A percentile compares a stretch with the other conserved stretches of the same genome.
Conservation (phyloP, 139 green algal species). For the Desmodesmus armatus region DNA sequence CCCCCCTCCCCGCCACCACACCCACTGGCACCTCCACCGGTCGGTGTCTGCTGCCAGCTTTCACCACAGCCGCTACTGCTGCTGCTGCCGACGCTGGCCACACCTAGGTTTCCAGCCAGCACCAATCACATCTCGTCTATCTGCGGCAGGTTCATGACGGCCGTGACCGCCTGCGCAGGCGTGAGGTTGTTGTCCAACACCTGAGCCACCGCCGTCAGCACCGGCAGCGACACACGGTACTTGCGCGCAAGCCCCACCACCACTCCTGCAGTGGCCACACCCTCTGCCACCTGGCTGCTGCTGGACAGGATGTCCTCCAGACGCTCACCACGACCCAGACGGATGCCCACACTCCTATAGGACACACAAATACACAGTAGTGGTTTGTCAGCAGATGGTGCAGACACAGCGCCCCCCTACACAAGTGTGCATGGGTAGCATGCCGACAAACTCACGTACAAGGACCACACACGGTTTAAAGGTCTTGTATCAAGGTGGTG, state of each 20-base stretch:
- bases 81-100: too few species aligned
- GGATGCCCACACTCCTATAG: conserved; percentile 81
- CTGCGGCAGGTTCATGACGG: conserved; percentile 97
- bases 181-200: conserved; percentile 90
- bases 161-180: conserved; percentile 84
- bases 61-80: too few species aligned
- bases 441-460: conserved; percentile 1
- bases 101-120: too few species aligned
- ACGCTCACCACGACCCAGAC: conserved; percentile 89
- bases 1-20: too few species aligned
- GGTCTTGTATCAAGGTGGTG: too few species aligned
- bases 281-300: conserved; percentile 87
- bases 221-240: conserved; percentile 94
- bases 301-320: conserved; percentile 92
- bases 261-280: conserved; percentile 93
- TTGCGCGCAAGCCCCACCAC: conserved; percentile 91
- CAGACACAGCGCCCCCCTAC: too few species aligned
- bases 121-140: too few species aligned
- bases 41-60: too few species aligned
- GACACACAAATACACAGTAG: too few species aligned
- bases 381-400: too few species aligned
- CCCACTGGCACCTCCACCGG: too few species aligned
- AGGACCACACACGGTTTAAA: neutral
- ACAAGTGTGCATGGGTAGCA: too few species aligned
- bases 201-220: conserved; percentile 96